Conservation (phyloP, 257 asterid genomes). For the Henckelia pumila region DNA sequence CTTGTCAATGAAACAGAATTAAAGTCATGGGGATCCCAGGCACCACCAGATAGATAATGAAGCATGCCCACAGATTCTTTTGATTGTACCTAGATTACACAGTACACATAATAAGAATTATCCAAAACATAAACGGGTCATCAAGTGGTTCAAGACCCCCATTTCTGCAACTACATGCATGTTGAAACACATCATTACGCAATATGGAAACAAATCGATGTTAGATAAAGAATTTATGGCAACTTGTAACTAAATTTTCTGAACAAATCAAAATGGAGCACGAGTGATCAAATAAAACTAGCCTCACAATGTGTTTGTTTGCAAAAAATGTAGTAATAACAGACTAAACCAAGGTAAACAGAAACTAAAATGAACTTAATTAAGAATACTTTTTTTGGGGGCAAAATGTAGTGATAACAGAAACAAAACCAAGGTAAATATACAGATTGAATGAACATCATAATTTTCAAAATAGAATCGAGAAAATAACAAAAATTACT, state of each 20-base stretch:
- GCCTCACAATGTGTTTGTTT: background rate
- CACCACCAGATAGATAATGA: constrained; percentile 80
- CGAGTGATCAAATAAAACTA: background rate
- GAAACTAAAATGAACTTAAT: too few relatives aligned
- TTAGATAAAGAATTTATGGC: background rate
- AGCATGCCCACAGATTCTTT: constrained; percentile 84
- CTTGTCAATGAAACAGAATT: constrained; percentile 64
- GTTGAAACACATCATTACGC: constrained; percentile 19
- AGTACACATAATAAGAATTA: constrained; percentile 55
- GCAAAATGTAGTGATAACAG: background rate
- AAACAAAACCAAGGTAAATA: constrained; percentile 1
- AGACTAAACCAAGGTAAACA: too few relatives aligned
- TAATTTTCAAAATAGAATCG: constrained; percentile 1
- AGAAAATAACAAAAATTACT: background rate
- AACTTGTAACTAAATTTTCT: constrained; percentile 9
- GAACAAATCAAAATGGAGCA: background rate
- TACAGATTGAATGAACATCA: background rate
- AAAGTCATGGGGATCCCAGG: constrained; percentile 96
- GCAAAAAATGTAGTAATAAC: too few relatives aligned
- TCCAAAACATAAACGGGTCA: constrained; percentile 35
- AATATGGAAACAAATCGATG: constrained; percentile 8
- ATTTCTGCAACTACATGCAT: constrained; percentile 19
- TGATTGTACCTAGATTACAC: constrained; percentile 80
- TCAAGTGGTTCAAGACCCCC: constrained; percentile 19
- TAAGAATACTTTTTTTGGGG: too few relatives aligned